Evolutionary conservation across 768 basidiomycete genomes (phyloP), one percentile per base, ranked within the genome.

Genomic region (Suillus weaverae): DNA sequence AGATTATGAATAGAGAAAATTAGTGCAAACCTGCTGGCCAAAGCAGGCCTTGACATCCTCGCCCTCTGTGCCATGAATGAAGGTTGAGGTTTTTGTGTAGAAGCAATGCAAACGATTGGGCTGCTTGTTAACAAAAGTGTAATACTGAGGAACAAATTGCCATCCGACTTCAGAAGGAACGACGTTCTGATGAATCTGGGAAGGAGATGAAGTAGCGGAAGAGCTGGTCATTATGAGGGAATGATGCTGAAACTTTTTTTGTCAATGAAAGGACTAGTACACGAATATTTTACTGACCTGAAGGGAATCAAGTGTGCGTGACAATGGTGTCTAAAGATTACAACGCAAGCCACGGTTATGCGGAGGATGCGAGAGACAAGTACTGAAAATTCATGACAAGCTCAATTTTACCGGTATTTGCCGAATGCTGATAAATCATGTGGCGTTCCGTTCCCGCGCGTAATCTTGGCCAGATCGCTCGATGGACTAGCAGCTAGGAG

Each of bases 121-220:
- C 67, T 95, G 89, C 81, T 97, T 95, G 87, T 99, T 97, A 78
- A 99, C 91, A 84, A 93, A 97, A 72, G 93, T 97, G 83, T 99
- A 99, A 82, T 99, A 99, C 80, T 99, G 96, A 57, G 95, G 94
- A 71, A 97, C 95, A 82, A 98, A 98, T 81, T 98, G 95, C 95
- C 95, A 98, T 80, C 96, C 95, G 75, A 98, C 96, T 82, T 97
- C 94, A 71, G 90, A 94, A 78, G 92, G 92, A 83, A 90, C 82
- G 82, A 92, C 89, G 74, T 83, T 85, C 78, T 82, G 83, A 74
- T 86, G 85, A 71, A 79, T 73, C 71, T 78, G 67, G 72, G 85
- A 71, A 75, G 80, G 68, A 67, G 79, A 68, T 70, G 83, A 79
- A 72, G 67, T 69, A 61, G 74, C 77, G 64, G 57, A 66, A 57